Conservation (phyloP, 441 rosid species). For the Populus tomentosa region DNA sequence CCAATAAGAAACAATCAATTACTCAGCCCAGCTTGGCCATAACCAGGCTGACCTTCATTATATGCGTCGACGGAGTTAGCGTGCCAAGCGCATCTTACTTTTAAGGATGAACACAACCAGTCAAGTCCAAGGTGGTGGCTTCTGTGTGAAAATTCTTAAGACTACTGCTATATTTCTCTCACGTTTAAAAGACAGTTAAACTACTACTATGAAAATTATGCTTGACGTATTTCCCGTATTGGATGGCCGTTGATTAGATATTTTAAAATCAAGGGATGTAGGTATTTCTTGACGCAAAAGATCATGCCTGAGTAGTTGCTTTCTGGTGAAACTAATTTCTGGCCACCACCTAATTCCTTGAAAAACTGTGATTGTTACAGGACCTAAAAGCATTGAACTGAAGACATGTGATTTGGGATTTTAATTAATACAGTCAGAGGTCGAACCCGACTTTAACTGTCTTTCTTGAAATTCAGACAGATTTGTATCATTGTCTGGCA, state of each 20-base stretch:
- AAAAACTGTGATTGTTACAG: background rate
- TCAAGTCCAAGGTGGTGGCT: constrained; percentile 33
- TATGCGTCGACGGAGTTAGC: background rate
- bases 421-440: background rate
- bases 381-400: no score
- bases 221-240: no score
- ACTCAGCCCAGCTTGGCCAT: background rate
- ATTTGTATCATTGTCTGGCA: background rate
- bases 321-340: background rate
- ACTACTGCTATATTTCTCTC: background rate
- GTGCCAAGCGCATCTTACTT: constrained; percentile 1
- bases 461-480: background rate
- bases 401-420: background rate
- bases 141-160: background rate
- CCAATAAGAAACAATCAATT: no score
- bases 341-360: background rate
- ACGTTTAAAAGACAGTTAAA: no score
- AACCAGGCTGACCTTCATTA: background rate
- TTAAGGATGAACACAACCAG: background rate
- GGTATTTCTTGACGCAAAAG: no score
- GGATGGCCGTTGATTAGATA: background rate
- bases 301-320: background rate
- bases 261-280: background rate
- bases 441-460: background rate
- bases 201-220: no score